Evolutionary conservation across 148 eudicot genomes (phyloP), one percentile per base, ranked within the genome.

Genomic region (Bassia scoparia): DNA sequence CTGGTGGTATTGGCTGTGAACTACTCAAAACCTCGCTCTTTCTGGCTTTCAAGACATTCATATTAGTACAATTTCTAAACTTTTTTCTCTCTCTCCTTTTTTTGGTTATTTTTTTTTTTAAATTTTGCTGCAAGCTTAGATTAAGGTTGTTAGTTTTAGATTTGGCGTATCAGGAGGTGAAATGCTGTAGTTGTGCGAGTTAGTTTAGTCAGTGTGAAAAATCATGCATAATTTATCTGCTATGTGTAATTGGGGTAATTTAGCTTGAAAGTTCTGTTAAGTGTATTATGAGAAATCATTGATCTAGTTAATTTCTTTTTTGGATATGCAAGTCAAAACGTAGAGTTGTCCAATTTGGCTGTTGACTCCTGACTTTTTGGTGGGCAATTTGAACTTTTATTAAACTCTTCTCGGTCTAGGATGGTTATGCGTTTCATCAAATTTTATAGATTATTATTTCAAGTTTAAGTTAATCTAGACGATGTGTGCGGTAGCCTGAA

Each of bases 1-100:
- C 98, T 68, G 98, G 98, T 80, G 98, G 98, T 35, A 91, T 94
- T 72, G 98, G 98, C 7, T 94, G 98, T 61, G 98, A 94, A 83
- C 93, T 94, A 24, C 96, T 94, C 84, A 94, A 94, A 79, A 91
- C 96, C 86, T 94, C 6, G 93, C 91, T 76, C 90, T 94, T n/a
- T 91, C 98, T 24, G 98, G 98, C 30, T 94, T 94, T 75, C 68
- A 78, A 48, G 93, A 94, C 70, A 91, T 94, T 71, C 98, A 94
- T 65, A 89, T 91, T 17, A n/a, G 98, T 94, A 31, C 83, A 89
- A 44, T 67, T 80, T 56, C 48, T 71, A 27, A 3, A 65, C 43
- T 26, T 7, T 37, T 27, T 7, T n/a, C 27, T 31, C 7, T 34
- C 67, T 13, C 52, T 35, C 58, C 0, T 14, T 13, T 65, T 43